A percentile compares a stretch with the other conserved stretches of the same genome.
These are phyloP conservation scores for Pyrenochaeta sp. DNA, from an alignment of 2,329 filamentous ascomycete species.

Conservation along the genomic window DNA sequence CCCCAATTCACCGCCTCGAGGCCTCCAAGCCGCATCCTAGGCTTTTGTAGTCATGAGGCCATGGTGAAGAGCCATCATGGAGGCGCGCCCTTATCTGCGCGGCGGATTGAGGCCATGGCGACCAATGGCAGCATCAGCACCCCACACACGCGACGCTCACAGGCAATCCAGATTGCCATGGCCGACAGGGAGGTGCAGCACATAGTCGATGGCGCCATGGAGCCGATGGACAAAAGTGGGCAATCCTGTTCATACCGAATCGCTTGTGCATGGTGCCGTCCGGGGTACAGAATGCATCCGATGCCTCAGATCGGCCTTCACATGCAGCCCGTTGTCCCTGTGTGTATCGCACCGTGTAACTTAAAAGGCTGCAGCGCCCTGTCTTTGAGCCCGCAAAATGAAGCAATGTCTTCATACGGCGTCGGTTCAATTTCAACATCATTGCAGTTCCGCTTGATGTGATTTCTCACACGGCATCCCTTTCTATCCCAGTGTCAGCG, in stretches of 20 bases:
- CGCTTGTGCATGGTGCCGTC: constrained; percentile 19
- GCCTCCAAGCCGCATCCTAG: not conserved
- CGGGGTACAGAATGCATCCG: constrained; percentile 29
- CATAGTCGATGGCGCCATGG: constrained; percentile 12
- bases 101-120: not conserved
- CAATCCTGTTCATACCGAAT: constrained; percentile 12
- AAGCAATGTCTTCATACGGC: not conserved
- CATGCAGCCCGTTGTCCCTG: constrained; percentile 2
- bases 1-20: constrained; percentile 2
- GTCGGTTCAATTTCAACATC: too few relatives aligned
- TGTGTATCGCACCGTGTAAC: not conserved
- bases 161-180: constrained; percentile 5
- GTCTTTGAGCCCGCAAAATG: constrained; percentile 5
- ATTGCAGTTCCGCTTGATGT: too few relatives aligned
- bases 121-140: constrained; percentile 1
- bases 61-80: not conserved
- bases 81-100: not conserved
- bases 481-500: not conserved
- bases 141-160: constrained; percentile 5
- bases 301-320: constrained; percentile 19
- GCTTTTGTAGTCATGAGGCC: not conserved
- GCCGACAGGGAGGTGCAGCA: constrained; percentile 4
- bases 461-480: too few relatives aligned
- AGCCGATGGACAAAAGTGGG: constrained; percentile 10
- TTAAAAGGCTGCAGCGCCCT: not conserved